phyloP scores from a whole-genome alignment of 208 protist genomes.

The Trichomonas gallinae region DNA sequence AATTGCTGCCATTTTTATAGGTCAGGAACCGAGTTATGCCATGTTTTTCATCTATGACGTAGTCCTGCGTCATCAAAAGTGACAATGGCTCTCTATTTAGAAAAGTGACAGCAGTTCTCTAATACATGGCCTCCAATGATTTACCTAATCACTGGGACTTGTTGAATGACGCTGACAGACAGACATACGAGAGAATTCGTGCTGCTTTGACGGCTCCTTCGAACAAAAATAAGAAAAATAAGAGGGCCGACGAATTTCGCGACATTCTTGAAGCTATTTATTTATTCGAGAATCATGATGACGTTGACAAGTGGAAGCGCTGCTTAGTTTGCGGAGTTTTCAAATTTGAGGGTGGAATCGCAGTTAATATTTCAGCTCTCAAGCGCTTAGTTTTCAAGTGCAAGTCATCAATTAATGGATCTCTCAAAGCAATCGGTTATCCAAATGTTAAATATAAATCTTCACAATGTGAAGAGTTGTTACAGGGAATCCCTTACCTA shows the following conservation, averaged over 20 bases:
- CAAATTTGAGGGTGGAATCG: not conserved
- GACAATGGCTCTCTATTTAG: no score
- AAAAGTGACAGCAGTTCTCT: no score
- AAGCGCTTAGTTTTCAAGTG: not conserved
- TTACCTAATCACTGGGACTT: not conserved
- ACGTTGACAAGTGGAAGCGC: not conserved
- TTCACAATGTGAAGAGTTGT: not conserved
- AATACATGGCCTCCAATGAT: not conserved
- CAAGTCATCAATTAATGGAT: constrained; percentile 6
- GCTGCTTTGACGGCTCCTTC: not conserved
- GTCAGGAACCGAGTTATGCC: no score
- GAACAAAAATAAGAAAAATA: constrained; percentile 3
- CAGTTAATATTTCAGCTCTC: not conserved
- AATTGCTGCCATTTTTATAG: no score
- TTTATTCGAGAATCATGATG: not conserved
- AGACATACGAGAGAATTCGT: not conserved
- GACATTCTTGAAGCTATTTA: not conserved
- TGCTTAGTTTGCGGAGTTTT: not conserved
- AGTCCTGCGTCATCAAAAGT: no score
- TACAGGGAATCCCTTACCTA: not conserved
- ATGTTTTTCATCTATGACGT: no score
- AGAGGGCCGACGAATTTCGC: not conserved
- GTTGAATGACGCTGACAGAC: not conserved
- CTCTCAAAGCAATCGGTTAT: not conserved
- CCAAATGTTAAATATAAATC: not conserved